Evolutionary conservation across 192 early-diverging fungal genomes (phyloP).

Genomic region (Mortierella hygrophila): DNA sequence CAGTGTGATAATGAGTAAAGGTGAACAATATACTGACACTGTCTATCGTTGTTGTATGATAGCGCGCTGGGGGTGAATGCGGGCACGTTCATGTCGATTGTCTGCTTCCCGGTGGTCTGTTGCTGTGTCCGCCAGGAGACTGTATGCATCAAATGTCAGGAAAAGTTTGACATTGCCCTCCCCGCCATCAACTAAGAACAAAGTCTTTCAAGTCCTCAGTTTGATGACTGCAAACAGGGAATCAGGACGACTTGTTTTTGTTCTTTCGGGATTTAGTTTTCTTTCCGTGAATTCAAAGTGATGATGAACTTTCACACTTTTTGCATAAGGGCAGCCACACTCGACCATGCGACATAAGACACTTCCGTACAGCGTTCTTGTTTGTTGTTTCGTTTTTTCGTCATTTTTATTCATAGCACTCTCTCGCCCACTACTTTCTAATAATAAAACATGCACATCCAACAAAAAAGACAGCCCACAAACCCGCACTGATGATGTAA

Average conservation of each 20-base stretch:
- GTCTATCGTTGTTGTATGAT: background rate
- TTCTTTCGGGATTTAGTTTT: background rate
- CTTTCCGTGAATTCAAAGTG: no score
- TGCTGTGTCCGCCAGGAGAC: constrained; percentile 45
- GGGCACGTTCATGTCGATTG: constrained; percentile 40
- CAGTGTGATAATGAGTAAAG: background rate
- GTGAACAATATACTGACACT: background rate
- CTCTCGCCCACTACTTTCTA: background rate
- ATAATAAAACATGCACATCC: background rate
- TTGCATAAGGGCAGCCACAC: background rate
- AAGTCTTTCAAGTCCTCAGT: background rate
- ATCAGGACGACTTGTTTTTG: no score
- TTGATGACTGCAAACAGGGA: no score
- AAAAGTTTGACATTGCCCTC: constrained; percentile 44
- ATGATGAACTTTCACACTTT: background rate
- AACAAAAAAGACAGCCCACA: background rate
- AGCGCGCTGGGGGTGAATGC: constrained; percentile 37
- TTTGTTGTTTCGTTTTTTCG: background rate
- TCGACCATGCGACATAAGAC: background rate
- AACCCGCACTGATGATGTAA: background rate
- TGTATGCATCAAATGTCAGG: constrained; percentile 44
- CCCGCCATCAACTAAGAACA: constrained; percentile 30
- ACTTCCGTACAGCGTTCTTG: background rate
- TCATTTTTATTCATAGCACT: constrained; percentile 3
- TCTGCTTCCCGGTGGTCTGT: constrained; percentile 47